These are phyloP conservation scores for Entophlyctis helioformis DNA, from an alignment of 192 early-diverging fungal genomes.

Conservation along the genomic window DNA sequence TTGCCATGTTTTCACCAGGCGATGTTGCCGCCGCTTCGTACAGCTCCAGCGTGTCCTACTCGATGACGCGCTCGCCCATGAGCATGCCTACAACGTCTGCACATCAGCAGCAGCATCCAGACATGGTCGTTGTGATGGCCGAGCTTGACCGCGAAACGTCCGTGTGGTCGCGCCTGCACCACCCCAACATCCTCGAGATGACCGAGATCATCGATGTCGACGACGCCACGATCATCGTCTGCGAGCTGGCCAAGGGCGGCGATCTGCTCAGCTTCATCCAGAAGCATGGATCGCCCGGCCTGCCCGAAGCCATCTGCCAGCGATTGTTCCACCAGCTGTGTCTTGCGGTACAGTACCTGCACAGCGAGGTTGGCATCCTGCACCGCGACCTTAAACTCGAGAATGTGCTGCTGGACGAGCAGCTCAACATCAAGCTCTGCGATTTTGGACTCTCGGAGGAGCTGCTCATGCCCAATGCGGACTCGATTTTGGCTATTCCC, in stretches of 20 bases:
- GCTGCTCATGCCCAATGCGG: conserved; percentile 16
- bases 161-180: conserved; percentile 57
- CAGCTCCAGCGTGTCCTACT: too few relatives aligned
- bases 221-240: conserved; percentile 57
- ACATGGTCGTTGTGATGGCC: conserved; percentile 18
- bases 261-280: conserved; percentile 49
- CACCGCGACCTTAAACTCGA: conserved; percentile 93
- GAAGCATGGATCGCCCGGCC: conserved; percentile 12
- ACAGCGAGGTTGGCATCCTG: conserved; percentile 53
- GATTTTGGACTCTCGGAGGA: conserved; percentile 75
- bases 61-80: background rate
- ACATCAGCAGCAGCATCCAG: too few relatives aligned
- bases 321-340: conserved; percentile 64
- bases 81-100: background rate
- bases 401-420: conserved; percentile 58
- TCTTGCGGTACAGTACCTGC: conserved; percentile 65
- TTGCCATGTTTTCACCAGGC: too few relatives aligned
- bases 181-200: conserved; percentile 55
- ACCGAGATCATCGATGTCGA: conserved; percentile 55
- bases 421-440: conserved; percentile 55
- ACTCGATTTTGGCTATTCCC: conserved; percentile 11
- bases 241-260: conserved; percentile 53
- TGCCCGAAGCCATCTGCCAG: conserved; percentile 39
- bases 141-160: conserved; percentile 49
- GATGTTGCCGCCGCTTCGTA: too few relatives aligned